Base-by-base conservation (phyloP, 106 monocot species). In the Triglochin maritima region DNA sequence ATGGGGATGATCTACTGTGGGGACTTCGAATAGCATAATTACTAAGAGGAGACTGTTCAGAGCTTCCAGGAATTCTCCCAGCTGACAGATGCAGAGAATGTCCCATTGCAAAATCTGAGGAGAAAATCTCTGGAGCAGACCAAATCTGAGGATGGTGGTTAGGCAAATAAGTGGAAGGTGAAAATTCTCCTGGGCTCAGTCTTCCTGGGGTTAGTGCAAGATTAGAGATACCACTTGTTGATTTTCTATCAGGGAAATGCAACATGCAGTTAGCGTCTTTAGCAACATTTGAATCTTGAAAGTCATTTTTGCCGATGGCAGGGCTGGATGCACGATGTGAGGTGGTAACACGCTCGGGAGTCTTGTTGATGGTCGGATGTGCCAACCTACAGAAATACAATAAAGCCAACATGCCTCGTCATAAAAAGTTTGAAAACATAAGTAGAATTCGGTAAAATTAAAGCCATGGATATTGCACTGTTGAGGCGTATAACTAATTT, bases 231-330 rank as follows among this genome's bases (percentile, higher is more conserved):
- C 67, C 67, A 77, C 81, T 42, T 63, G 85, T 43, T 64, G 85
- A 81, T 68, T 85, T 85, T 77, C 80, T 88, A 67, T 79, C 77
- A 49, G 86, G 84, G 51, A 85, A 77, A 50, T 81, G 82, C 62
- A 84, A 63, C 67, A 73, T 79, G 70, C 86, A 86, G 56, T 75
- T 75, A 44, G 61, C 46, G 12, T 64, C 69, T 60, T 81, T 85
- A 62, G 51, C 61, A 50, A 75, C 79, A 70, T 69, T 78, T 72
- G 60, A 69, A 69, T 83, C 81, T 52, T 80, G 78, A 13, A 76
- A 60, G n/a, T 41, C 53, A 57, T 79, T 80, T 50, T 58, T 76
- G 57, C 67, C 64, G 56, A 44, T 44, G 60, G 65, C 78, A 65
- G 51, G 81, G 54, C 50, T 66, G 53, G 72, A 69, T 64, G 72